phyloP scores from a whole-genome alignment of 2,329 filamentous ascomycete species.

The Orbilia quercus region DNA sequence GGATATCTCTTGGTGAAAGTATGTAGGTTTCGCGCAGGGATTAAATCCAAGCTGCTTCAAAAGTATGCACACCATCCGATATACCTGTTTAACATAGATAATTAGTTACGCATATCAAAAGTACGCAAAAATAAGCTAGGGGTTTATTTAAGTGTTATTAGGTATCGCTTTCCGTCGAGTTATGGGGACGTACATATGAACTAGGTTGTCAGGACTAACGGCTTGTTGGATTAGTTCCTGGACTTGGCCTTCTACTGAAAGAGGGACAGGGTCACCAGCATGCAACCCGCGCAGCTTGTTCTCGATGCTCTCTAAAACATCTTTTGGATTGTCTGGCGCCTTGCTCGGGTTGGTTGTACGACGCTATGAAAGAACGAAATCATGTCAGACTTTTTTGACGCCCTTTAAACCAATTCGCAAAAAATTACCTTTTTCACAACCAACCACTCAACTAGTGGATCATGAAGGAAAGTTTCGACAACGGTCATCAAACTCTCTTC shows the following conservation, averaged over 20 bases:
- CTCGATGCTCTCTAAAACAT: constrained; percentile 88
- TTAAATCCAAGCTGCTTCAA: constrained; percentile 62
- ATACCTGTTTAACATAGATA: constrained; percentile 53
- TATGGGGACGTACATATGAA: constrained; percentile 77
- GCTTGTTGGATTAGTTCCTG: constrained; percentile 92
- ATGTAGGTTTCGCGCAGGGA: too few relatives aligned
- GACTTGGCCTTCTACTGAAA: constrained; percentile 97
- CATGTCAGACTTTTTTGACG: background rate
- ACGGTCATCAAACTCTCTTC: constrained; percentile 98
- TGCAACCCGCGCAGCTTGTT: constrained; percentile 87
- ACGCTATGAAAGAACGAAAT: constrained; percentile 62
- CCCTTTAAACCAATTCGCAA: constrained; percentile 5
- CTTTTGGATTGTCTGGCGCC: constrained; percentile 76
- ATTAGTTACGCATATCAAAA: constrained; percentile 2
- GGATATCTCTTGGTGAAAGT: too few relatives aligned
- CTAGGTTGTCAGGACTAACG: constrained; percentile 79
- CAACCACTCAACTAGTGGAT: constrained; percentile 93
- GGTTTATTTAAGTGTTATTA: too few relatives aligned
- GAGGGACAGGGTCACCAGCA: constrained; percentile 86
- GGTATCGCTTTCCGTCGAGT: too few relatives aligned
- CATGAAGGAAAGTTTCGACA: constrained; percentile 94
- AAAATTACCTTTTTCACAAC: constrained; percentile 71
- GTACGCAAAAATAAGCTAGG: background rate
- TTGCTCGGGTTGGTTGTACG: constrained; percentile 64
- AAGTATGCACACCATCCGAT: constrained; percentile 89